Conservation (phyloP, 2,329 filamentous ascomycete genomes). For the Piedraia hortae region DNA sequence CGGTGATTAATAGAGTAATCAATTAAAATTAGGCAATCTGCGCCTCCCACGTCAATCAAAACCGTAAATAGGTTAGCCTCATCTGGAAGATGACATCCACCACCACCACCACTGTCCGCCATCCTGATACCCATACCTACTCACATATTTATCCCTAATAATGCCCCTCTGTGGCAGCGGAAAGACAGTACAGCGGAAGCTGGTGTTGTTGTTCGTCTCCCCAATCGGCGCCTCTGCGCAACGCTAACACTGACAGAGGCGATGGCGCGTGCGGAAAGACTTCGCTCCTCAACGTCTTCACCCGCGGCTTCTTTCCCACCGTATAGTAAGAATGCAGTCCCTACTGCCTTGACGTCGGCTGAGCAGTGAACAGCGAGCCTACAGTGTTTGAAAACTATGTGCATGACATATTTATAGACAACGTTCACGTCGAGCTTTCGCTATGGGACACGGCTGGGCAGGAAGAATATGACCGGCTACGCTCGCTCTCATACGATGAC, state of each 20-base stretch:
- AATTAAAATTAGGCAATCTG: no score
- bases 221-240: background rate
- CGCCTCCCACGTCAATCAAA: no score
- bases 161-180: slow-evolving; percentile 24
- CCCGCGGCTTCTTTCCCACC: slow-evolving; percentile 90
- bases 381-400: slow-evolving; percentile 99
- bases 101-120: no score
- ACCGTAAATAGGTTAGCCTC: no score
- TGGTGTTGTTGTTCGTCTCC: slow-evolving; percentile 55
- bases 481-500: slow-evolving; percentile 89
- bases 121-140: no score
- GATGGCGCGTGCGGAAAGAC: slow-evolving; percentile 96
- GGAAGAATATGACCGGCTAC: slow-evolving; percentile 92
- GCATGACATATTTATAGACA: slow-evolving; percentile 96
- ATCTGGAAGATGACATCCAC: no score
- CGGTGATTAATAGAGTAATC: no score
- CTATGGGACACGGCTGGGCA: slow-evolving; percentile 97
- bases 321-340: slow-evolving; percentile 39
- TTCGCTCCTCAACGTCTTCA: slow-evolving; percentile 91
- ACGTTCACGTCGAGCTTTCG: slow-evolving; percentile 84
- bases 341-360: background rate
- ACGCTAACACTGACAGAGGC: slow-evolving; percentile 27
- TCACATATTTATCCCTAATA: no score
- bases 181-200: slow-evolving; percentile 79
- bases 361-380: slow-evolving; percentile 33